Evolutionary conservation across 352 stramenopile genomes (phyloP), one percentile per base, ranked within the genome.

Genomic region (Pythium phragmiticola): DNA sequence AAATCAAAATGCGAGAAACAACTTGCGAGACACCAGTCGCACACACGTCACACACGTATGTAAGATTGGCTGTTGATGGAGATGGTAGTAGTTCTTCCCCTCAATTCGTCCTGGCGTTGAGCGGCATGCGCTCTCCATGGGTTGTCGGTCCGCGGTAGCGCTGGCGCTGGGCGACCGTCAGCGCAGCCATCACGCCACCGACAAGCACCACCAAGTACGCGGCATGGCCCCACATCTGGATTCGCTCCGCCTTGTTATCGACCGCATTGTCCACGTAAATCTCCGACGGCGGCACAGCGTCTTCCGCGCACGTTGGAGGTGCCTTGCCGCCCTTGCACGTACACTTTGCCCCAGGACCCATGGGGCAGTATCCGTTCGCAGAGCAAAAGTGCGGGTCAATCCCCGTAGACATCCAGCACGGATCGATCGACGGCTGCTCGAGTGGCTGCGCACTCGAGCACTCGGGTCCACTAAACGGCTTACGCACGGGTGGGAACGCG

Each of bases 321-420:
- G 28, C 17, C 12, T 69, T 57, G 39, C 57, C 57, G 4, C 49
- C 30, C 41, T 61, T 77, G 68, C 87, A 95, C 16, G 57, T 80
- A 51, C 87, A 95, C 14, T 66, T 89, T 0, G 82, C 84, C n/a
- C 75, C 76, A 2, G 84, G 84, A 6, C 84, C 84, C 16, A 74
- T 66, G 0, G 76, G 70, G 42, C 86, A 95, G 57, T 73, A 76
- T 17, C 86, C 86, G 60, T 91, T 81, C 17, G 78, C 84, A 3
- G 75, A 85, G 48, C 86, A 95, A 39, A 92, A 93, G 0, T 72
- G 78, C 9, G 81, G 68, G 60, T 89, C 89, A 12, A 73, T 63
- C 4, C 84, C 86, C 0, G 73, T 71, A 16, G 86, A 87, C 33
- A 93, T 60, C 86, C 86, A 95, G 59, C 86, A 95, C 28, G 81